Evolutionary conservation across 495 filamentous ascomycete species (phyloP).

Genomic region (Bathelium albidoporum): DNA sequence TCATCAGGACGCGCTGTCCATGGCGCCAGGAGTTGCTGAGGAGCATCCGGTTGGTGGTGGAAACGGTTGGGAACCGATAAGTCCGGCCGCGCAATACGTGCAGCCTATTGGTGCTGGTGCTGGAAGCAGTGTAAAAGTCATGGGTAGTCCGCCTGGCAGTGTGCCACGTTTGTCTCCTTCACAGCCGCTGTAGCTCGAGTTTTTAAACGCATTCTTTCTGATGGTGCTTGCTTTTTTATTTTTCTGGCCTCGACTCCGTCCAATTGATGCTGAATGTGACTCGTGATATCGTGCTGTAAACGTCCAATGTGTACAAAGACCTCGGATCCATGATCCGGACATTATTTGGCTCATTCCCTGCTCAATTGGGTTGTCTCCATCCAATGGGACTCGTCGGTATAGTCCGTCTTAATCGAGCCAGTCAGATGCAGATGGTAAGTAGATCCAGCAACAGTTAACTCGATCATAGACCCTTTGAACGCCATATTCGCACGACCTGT

Average conservation of each 20-base stretch:
- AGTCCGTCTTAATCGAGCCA: too few relatives aligned
- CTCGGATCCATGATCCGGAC: too few relatives aligned
- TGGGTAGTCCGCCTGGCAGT: not conserved
- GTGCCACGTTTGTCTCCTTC: not conserved
- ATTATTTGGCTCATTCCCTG: too few relatives aligned
- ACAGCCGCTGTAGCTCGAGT: not conserved
- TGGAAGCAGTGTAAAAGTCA: not conserved
- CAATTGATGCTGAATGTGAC: not conserved
- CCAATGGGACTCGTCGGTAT: too few relatives aligned
- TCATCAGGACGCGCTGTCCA: constrained; percentile 19
- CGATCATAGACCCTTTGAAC: constrained; percentile 13
- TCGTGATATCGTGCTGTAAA: not conserved
- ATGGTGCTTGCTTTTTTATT: not conserved
- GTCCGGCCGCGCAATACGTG: not conserved
- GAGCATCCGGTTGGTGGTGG: not conserved
- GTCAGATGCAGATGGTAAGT: too few relatives aligned
- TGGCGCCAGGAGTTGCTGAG: constrained; percentile 10
- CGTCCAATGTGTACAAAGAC: too few relatives aligned
- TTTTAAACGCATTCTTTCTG: not conserved
- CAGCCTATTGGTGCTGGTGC: not conserved
- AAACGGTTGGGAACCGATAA: not conserved
- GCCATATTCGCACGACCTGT: constrained; percentile 70
- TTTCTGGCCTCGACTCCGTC: too few relatives aligned
- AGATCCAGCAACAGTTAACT: too few relatives aligned
- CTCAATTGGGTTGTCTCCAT: too few relatives aligned